phyloP scores from a whole-genome alignment of 176 grass and related monocot species.

The Ampelocalamus luodianensis region DNA sequence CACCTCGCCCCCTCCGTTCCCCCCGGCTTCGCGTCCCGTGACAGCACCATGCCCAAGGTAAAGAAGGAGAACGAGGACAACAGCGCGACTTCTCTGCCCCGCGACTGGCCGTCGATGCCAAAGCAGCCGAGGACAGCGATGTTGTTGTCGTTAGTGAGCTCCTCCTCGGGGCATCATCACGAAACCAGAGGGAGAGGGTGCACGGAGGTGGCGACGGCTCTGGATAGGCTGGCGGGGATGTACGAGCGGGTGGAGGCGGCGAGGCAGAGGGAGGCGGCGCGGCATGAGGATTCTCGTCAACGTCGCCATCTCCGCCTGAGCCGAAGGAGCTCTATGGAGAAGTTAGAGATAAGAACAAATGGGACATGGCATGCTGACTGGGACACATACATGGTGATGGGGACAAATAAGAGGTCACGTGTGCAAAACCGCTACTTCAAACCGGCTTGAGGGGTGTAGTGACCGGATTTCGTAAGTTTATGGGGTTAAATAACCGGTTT shows the following conservation, averaged over 20 bases:
- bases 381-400: too few relatives aligned
- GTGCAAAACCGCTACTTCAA: too few relatives aligned
- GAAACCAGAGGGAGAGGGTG: constrained; percentile 15
- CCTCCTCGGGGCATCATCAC: constrained; percentile 22
- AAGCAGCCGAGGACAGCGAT: constrained; percentile 61
- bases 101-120: constrained; percentile 51
- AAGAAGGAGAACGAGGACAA: background rate
- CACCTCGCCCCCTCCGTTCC: constrained; percentile 37
- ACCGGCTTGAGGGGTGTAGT: too few relatives aligned
- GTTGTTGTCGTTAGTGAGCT: constrained; percentile 33
- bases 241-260: constrained; percentile 57
- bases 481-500: too few relatives aligned
- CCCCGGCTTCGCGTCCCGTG: background rate
- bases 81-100: constrained; percentile 37
- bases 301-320: constrained; percentile 40
- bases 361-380: too few relatives aligned
- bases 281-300: constrained; percentile 60
- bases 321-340: too few relatives aligned
- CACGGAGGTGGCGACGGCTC: constrained; percentile 47
- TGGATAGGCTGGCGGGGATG: constrained; percentile 54
- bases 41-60: background rate
- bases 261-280: constrained; percentile 55
- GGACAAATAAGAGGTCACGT: too few relatives aligned
- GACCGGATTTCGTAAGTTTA: too few relatives aligned
- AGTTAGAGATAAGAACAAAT: too few relatives aligned